Base-by-base conservation (phyloP, 2,329 filamentous ascomycete genomes). In the Endoconidiophora polonica region DNA sequence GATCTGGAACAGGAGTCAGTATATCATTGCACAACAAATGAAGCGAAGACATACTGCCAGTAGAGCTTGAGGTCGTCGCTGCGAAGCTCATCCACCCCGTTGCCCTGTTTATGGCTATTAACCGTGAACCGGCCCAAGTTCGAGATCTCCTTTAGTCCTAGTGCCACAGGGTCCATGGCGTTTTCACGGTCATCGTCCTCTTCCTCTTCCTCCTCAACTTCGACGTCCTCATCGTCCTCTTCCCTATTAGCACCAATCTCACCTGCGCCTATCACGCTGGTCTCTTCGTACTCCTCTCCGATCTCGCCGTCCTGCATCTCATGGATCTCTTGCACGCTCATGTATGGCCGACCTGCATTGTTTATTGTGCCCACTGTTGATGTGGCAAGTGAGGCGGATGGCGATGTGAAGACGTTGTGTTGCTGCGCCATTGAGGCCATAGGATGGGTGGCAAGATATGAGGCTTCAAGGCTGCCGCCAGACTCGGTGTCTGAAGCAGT, bases 121-220 rank as follows among this genome's bases (percentile, higher is more conserved):
- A 90, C 84, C 9, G 83, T 88, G 70, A 86, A 90, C 56, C 80
- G 83, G 29, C 83, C 85, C 18, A 91, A 72, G 55, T 86, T 87
- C 58, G 82, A 86, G 61, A 91, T 90, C 61, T 91, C 86, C 62
- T 87, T 88, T 54, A 90, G 68, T 41, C 79, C 71, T 9, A 72
- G 60, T 16, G 70, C 70, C 16, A 70, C 65, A 12, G 77, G 67
- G 50, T 79, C 70, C 1, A 61, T 59, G 3, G 62, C 61, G 1
- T 65, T 67, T 9, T 64, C 60, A 10, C 58, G 59, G 14, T 46
- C 33, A 6, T 61, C 60, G 5, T 55, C 58, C 10, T 59, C 61
- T 7, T 59, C 63, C 9, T 58, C 61, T 12, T 58, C 57, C 23
- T 57, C 57, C 3, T 55, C 58, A 16, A 57, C 55, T 22, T 56